A percentile compares a stretch with the other conserved stretches of the same genome.
These are phyloP conservation scores for Saturnispora saitoi DNA, from an alignment of 805 yeast genomes.

Conservation along the genomic window DNA sequence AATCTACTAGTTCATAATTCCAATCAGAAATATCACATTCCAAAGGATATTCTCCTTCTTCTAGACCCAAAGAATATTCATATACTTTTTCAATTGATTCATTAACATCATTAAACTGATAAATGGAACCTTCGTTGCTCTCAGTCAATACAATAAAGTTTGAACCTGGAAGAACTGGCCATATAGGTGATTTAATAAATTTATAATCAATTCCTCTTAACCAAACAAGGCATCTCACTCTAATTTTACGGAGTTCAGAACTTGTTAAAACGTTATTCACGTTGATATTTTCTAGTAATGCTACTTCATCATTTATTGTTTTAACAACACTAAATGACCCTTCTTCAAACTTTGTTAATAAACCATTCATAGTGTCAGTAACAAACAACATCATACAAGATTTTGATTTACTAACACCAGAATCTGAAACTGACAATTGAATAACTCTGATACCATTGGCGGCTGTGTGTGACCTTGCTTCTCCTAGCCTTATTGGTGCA, in stretches of 20 bases:
- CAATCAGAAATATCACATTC: slow-evolving; percentile 12
- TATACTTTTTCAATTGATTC: neutral
- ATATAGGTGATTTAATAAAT: slow-evolving; percentile 5
- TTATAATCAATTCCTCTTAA: slow-evolving; percentile 7
- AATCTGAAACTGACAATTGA: slow-evolving; percentile 11
- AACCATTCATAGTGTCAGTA: slow-evolving; percentile 15
- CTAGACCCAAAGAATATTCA: slow-evolving; percentile 6
- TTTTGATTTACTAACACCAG: slow-evolving; percentile 11
- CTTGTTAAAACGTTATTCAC: slow-evolving; percentile 1
- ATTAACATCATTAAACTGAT: slow-evolving; percentile 2
- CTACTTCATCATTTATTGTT: slow-evolving; percentile 9
- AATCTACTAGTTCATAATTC: slow-evolving; percentile 1
- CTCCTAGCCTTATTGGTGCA: slow-evolving; percentile 10
- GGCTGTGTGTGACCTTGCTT: slow-evolving; percentile 6
- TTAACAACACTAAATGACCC: slow-evolving; percentile 8
- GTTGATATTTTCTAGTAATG: slow-evolving; percentile 5
- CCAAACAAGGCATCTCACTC: slow-evolving; percentile 15
- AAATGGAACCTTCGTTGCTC: slow-evolving; percentile 8
- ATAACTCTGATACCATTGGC: slow-evolving; percentile 4
- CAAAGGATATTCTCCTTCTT: slow-evolving; percentile 10
- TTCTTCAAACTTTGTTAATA: slow-evolving; percentile 7
- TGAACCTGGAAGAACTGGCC: slow-evolving; percentile 12
- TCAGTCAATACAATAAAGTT: slow-evolving; percentile 13
- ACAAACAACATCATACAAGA: slow-evolving; percentile 9
- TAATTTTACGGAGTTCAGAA: slow-evolving; percentile 7